These are phyloP conservation scores for Haplographium delicatum DNA, from an alignment of 495 filamentous ascomycete genomes.

Conservation along the genomic window DNA sequence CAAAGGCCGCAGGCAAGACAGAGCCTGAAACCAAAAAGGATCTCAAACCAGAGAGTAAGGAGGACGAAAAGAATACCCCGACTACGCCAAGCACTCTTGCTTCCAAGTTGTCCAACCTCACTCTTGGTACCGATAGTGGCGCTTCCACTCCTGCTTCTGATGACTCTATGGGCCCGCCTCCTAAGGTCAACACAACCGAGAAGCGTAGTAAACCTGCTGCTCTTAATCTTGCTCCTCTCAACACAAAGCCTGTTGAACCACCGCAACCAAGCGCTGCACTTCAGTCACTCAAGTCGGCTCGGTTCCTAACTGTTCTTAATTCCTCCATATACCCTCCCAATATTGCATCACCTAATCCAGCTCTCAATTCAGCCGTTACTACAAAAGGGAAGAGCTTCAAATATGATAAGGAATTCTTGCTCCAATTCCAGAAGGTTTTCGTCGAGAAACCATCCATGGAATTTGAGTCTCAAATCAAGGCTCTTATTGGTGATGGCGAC, in stretches of 20 bases:
- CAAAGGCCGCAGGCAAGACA: constrained; percentile 9
- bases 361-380: constrained; percentile 70
- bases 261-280: constrained; percentile 87
- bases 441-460: constrained; percentile 91
- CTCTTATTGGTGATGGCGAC: constrained; percentile 70
- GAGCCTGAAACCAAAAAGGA: constrained; percentile 28
- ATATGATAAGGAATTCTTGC: constrained; percentile 90
- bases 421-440: constrained; percentile 95
- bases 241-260: constrained; percentile 75
- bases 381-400: constrained; percentile 76
- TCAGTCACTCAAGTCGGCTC: constrained; percentile 81
- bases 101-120: constrained; percentile 39
- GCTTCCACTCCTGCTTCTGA: constrained; percentile 43
- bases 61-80: constrained; percentile 25
- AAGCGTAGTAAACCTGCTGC: constrained; percentile 68
- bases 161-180: constrained; percentile 46
- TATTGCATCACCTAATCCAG: constrained; percentile 82
- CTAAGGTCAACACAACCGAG: constrained; percentile 45
- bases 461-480: constrained; percentile 82
- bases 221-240: constrained; percentile 72
- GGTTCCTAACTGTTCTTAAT: constrained; percentile 58
- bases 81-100: constrained; percentile 33
- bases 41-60: constrained; percentile 19
- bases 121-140: constrained; percentile 35
- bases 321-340: constrained; percentile 73